These are phyloP conservation scores for Acanthamoeba culbertsoni DNA, from an alignment of 208 protist genomes.

Conservation along the genomic window DNA sequence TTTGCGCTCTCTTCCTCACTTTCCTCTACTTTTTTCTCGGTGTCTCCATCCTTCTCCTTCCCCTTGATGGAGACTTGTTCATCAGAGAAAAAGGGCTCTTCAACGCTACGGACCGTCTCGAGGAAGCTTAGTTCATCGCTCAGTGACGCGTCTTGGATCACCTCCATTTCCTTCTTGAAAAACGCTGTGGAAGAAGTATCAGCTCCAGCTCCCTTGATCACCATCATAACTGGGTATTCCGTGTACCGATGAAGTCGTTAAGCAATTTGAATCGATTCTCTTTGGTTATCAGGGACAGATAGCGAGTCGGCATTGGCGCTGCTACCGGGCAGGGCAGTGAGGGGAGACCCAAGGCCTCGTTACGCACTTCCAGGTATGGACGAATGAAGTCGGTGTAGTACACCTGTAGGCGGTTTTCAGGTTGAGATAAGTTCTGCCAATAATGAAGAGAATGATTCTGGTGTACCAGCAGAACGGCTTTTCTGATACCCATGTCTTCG, in stretches of 20 bases:
- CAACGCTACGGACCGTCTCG: background rate
- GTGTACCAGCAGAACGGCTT: background rate
- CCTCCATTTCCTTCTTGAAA: slow-evolving; percentile 52
- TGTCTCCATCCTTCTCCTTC: background rate
- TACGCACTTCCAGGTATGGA: background rate
- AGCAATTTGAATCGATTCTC: slow-evolving; percentile 18
- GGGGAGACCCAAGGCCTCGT: background rate
- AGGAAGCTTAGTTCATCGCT: slow-evolving; percentile 18
- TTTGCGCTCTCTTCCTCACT: background rate
- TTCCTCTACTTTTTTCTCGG: background rate
- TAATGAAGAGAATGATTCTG: background rate
- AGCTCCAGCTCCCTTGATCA: too few species aligned
- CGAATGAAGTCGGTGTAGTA: slow-evolving; percentile 56
- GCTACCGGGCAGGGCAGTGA: background rate
- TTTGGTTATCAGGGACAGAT: slow-evolving; percentile 2
- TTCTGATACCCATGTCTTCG: background rate
- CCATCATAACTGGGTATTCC: background rate
- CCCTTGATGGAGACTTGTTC: background rate
- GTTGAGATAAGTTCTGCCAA: background rate
- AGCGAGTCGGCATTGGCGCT: slow-evolving; percentile 25
- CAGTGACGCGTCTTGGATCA: background rate
- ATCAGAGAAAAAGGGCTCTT: background rate
- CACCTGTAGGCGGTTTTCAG: background rate
- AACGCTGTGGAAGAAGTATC: too few species aligned
- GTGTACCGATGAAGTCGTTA: slow-evolving; percentile 38